Percentiles rank a stretch among this genome's conserved stretches.
Conservation (phyloP, 2,329 filamentous ascomycete genomes). For the Phaeosphaeriaceae sp. region DNA sequence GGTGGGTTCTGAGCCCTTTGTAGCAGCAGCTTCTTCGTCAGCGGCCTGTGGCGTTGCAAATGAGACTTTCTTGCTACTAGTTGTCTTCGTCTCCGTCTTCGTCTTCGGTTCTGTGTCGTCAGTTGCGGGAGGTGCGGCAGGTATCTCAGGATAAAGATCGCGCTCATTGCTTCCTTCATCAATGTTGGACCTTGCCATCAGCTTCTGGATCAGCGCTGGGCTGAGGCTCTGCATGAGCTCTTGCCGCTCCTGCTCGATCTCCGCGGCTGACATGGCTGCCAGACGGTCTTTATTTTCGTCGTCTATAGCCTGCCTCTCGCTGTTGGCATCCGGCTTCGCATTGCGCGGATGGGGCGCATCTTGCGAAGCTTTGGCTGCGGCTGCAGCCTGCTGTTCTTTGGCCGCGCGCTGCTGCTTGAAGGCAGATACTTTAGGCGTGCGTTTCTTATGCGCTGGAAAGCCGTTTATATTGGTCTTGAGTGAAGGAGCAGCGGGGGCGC, state of each 20-base stretch:
- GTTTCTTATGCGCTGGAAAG: slow-evolving; percentile 88
- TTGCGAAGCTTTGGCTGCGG: slow-evolving; percentile 15
- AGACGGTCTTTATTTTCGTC: slow-evolving; percentile 79
- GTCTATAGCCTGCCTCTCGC: slow-evolving; percentile 77
- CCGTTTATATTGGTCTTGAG: slow-evolving; percentile 67
- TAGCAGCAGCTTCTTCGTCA: slow-evolving; percentile 8
- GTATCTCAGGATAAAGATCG: slow-evolving; percentile 34
- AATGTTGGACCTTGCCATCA: slow-evolving; percentile 78
- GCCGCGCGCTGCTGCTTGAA: slow-evolving; percentile 75
- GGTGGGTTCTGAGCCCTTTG: background rate
- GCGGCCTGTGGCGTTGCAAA: slow-evolving; percentile 31
- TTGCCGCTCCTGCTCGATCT: slow-evolving; percentile 80
- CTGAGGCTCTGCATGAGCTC: slow-evolving; percentile 83
- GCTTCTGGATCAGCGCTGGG: slow-evolving; percentile 75
- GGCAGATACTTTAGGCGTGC: slow-evolving; percentile 69
- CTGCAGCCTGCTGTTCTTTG: slow-evolving; percentile 30
- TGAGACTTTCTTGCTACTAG: slow-evolving; percentile 43
- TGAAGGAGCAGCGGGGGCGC: slow-evolving; percentile 69
- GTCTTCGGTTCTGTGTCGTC: slow-evolving; percentile 16
- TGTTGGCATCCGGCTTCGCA: slow-evolving; percentile 42
- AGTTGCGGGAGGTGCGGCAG: slow-evolving; percentile 11
- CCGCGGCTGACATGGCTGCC: slow-evolving; percentile 77
- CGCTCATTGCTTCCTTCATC: slow-evolving; percentile 64
- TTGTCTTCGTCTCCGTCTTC: slow-evolving; percentile 6
- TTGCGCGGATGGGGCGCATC: slow-evolving; percentile 22